Percentiles rank a stretch among this genome's conserved stretches.
phyloP scores from a whole-genome alignment of 2,329 filamentous ascomycete genomes.

The Apiospora marii region DNA sequence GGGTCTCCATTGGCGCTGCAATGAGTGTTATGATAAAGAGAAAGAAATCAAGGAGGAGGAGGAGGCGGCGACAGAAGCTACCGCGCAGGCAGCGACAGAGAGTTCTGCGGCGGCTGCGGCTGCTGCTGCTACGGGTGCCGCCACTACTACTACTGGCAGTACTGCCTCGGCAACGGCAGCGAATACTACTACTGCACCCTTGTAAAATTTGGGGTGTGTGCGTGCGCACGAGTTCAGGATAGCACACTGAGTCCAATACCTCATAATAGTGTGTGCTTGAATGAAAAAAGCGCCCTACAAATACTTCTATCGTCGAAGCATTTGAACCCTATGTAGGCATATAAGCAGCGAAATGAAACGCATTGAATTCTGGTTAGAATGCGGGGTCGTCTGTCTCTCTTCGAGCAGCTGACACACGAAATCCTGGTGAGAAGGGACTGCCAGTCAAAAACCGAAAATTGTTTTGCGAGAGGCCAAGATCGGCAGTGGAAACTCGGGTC shows the following conservation, averaged over 20 bases:
- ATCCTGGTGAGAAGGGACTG: background rate
- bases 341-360: slow-evolving; percentile 12
- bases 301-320: background rate
- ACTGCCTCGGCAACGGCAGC: background rate
- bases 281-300: background rate
- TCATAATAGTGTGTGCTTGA: slow-evolving; percentile 14
- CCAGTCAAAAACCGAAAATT: background rate
- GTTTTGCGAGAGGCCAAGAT: background rate
- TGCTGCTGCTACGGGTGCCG: background rate
- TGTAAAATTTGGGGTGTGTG: background rate
- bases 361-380: background rate
- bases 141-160: slow-evolving; percentile 21
- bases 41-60: background rate
- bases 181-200: background rate
- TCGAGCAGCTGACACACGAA: background rate
- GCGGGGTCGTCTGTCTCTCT: background rate
- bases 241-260: background rate
- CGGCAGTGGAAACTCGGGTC: background rate
- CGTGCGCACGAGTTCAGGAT: background rate
- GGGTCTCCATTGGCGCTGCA: slow-evolving; percentile 24
- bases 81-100: background rate
- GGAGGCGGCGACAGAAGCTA: background rate
- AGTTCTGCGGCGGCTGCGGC: background rate
- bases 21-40: slow-evolving; percentile 22
- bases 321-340: background rate